phyloP scores from a whole-genome alignment of 176 grass and related monocot species.

The Phragmites australis region DNA sequence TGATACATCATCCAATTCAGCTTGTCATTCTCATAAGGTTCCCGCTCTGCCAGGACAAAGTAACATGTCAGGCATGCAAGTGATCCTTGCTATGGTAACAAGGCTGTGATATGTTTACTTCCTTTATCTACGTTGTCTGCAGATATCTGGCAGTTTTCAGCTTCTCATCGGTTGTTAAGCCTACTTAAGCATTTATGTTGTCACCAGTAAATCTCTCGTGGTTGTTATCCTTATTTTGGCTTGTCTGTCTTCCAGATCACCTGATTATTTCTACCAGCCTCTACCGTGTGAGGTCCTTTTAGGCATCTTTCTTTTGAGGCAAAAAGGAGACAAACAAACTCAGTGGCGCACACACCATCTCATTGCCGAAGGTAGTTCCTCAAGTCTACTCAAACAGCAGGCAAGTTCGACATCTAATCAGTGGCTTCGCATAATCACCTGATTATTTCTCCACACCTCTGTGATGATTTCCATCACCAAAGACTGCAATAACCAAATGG shows the following conservation, averaged over 20 bases:
- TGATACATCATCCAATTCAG: background rate
- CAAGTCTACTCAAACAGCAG: slow-evolving; percentile 8
- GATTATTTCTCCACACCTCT: too few relatives aligned
- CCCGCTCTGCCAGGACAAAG: background rate
- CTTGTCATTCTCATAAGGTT: slow-evolving; percentile 20
- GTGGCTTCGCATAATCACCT: too few relatives aligned
- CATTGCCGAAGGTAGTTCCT: slow-evolving; percentile 7
- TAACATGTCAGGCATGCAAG: background rate
- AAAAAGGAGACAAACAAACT: slow-evolving; percentile 1
- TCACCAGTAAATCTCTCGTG: slow-evolving; percentile 11
- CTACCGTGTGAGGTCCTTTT: background rate
- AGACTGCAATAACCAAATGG: slow-evolving; percentile 29
- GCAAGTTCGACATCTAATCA: slow-evolving; percentile 14
- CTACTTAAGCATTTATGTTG: background rate
- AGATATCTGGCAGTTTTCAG: background rate
- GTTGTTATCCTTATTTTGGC: background rate
- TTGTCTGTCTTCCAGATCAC: slow-evolving; percentile 9
- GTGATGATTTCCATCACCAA: slow-evolving; percentile 27
- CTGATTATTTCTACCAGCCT: background rate
- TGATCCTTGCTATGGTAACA: slow-evolving; percentile 8
- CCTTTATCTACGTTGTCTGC: background rate
- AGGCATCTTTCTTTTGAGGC: background rate
- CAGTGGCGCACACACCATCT: background rate
- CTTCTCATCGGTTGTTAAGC: background rate
- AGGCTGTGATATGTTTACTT: background rate